Conservation (phyloP, 768 basidiomycete genomes). For the Glaciozyma martinii region DNA sequence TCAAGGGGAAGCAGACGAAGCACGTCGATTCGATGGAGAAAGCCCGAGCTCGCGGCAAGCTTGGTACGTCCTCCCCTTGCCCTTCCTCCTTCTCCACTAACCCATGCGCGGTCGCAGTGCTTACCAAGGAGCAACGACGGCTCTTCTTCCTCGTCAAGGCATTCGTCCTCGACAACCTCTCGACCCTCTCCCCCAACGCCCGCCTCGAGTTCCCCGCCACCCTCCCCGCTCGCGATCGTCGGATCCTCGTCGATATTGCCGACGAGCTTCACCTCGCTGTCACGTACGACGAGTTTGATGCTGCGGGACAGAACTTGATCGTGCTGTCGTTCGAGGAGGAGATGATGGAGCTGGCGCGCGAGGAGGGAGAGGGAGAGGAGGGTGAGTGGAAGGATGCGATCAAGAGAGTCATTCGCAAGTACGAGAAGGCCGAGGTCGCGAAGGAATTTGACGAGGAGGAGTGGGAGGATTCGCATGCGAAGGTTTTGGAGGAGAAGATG, state of each 20-base stretch:
- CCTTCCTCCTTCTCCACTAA: background rate
- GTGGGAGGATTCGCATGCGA: conserved; percentile 69
- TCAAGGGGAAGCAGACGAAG: conserved; percentile 71
- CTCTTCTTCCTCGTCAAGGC: conserved; percentile 69
- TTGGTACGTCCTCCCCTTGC: conserved; percentile 49
- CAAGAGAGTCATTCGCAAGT: conserved; percentile 75
- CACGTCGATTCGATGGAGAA: conserved; percentile 52
- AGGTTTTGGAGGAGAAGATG: conserved; percentile 70
- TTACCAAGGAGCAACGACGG: conserved; percentile 63
- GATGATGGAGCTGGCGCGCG: conserved; percentile 53
- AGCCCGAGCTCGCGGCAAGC: conserved; percentile 48
- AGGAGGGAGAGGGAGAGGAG: conserved; percentile 51
- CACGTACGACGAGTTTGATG: conserved; percentile 91
- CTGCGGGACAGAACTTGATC: conserved; percentile 46
- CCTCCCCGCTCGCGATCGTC: conserved; percentile 68
- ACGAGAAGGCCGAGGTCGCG: conserved; percentile 68
- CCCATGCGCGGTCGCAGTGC: conserved; percentile 42
- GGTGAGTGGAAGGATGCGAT: conserved; percentile 51
- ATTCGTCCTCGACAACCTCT: conserved; percentile 50
- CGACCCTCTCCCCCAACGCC: conserved; percentile 34
- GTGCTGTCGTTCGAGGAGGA: conserved; percentile 47
- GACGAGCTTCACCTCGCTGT: conserved; percentile 66
- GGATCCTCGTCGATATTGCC: conserved; percentile 67
- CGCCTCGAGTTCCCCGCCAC: conserved; percentile 63
- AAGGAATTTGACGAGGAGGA: conserved; percentile 54